These are phyloP conservation scores for Mycena pura DNA, from an alignment of 768 basidiomycete genomes.

Conservation along the genomic window DNA sequence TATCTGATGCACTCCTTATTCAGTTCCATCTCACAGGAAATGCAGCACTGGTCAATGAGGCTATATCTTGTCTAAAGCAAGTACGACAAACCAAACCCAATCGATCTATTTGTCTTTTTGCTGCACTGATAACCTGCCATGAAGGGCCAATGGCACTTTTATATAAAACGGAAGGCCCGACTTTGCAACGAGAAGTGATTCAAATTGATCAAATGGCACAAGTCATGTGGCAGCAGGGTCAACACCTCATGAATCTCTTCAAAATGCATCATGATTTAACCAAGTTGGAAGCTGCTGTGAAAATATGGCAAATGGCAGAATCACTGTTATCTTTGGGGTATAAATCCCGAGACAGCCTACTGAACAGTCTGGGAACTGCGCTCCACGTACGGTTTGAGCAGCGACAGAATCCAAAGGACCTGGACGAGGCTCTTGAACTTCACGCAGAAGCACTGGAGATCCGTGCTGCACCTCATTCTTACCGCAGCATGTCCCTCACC, in stretches of 20 bases:
- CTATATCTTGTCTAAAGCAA: background rate
- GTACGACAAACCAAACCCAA: background rate
- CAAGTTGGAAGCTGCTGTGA: background rate
- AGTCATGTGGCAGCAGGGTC: too few relatives aligned
- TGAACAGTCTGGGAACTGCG: background rate
- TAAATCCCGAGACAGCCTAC: background rate
- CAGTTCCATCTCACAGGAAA: constrained; percentile 1
- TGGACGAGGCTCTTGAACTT: constrained; percentile 2
- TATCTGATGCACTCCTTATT: constrained; percentile 1
- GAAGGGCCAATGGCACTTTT: background rate
- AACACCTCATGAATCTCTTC: too few relatives aligned
- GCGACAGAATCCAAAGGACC: background rate
- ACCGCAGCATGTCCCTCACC: background rate
- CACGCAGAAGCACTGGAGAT: background rate
- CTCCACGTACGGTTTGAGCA: background rate
- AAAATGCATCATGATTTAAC: too few relatives aligned
- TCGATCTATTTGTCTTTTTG: background rate
- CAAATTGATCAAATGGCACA: too few relatives aligned
- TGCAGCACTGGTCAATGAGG: background rate
- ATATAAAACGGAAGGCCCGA: background rate
- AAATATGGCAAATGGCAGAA: background rate
- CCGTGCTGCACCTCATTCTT: background rate
- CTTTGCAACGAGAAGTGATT: background rate
- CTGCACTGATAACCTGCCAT: background rate
- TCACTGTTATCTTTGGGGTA: constrained; percentile 1